A percentile compares a stretch with the other conserved stretches of the same genome.
Evolutionary conservation across 768 basidiomycete genomes (phyloP).

Genomic region (Auricularia cornea): DNA sequence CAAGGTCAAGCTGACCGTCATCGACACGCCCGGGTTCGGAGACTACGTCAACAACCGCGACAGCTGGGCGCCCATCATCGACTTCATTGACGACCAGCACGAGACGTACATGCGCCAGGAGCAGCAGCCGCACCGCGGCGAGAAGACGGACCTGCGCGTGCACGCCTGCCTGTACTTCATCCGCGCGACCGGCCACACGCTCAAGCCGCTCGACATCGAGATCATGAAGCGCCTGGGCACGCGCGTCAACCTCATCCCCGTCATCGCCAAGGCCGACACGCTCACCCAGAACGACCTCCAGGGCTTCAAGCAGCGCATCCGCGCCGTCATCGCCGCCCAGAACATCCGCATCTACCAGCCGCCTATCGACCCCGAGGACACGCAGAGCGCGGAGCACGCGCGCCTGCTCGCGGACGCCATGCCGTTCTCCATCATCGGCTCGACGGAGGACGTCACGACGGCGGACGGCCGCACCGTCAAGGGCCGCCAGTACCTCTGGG

Average conservation of each 20-base stretch:
- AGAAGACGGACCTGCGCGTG: conserved; percentile 92
- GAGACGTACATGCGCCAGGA: conserved; percentile 97
- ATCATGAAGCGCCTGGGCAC: conserved; percentile 99
- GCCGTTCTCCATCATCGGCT: conserved; percentile 98
- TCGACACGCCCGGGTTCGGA: conserved; percentile 98
- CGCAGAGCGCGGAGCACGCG: conserved; percentile 81
- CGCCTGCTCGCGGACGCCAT: conserved; percentile 82
- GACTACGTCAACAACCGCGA: conserved; percentile 99
- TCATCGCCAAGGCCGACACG: conserved; percentile 96
- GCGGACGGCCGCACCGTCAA: conserved; percentile 88
- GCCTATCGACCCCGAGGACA: conserved; percentile 82
- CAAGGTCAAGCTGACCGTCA: conserved; percentile 98
- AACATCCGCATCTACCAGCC: conserved; percentile 93
- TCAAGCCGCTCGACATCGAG: conserved; percentile 97
- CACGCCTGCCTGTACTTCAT: conserved; percentile 98
- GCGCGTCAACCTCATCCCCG: conserved; percentile 95
- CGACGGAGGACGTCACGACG: conserved; percentile 88
- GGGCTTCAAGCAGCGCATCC: conserved; percentile 87
- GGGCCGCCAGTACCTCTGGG: conserved; percentile 98
- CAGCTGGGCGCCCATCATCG: conserved; percentile 96
- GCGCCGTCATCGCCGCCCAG: conserved; percentile 84
- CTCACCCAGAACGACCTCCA: conserved; percentile 88
- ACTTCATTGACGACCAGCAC: conserved; percentile 96
- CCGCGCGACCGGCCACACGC: conserved; percentile 87
- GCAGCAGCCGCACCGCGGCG: conserved; percentile 91